Conservation (phyloP, 1,284 basidiomycete genomes). For the Pseudozyma tsukubaensis region DNA sequence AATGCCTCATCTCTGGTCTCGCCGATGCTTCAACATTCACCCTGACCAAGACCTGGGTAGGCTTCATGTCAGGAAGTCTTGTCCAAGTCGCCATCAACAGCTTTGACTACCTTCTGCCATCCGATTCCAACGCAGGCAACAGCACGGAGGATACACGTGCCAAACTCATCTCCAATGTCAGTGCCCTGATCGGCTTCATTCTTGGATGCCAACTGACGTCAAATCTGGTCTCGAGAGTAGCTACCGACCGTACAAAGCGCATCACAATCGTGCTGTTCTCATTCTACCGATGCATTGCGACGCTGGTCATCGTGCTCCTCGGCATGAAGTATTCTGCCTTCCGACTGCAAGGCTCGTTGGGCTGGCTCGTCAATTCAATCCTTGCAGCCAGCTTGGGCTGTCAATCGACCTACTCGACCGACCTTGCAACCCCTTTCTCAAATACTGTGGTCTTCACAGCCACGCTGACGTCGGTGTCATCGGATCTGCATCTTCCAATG, state of each 20-base stretch:
- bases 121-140: slow-evolving; percentile 18
- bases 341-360: slow-evolving; percentile 20
- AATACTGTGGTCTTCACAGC: slow-evolving; percentile 53
- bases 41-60: slow-evolving; percentile 40
- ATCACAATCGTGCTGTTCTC: slow-evolving; percentile 19
- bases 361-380: slow-evolving; percentile 34
- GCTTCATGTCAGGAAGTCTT: slow-evolving; percentile 54
- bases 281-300: slow-evolving; percentile 17
- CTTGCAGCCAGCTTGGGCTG: slow-evolving; percentile 33
- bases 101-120: slow-evolving; percentile 29
- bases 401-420: slow-evolving; percentile 40
- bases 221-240: slow-evolving; percentile 21
- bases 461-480: slow-evolving; percentile 36
- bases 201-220: slow-evolving; percentile 39
- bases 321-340: slow-evolving; percentile 12
- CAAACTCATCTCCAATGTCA: slow-evolving; percentile 23
- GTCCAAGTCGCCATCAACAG: slow-evolving; percentile 45
- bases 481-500: slow-evolving; percentile 32
- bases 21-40: slow-evolving; percentile 38
- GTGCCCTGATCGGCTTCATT: slow-evolving; percentile 29
- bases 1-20: slow-evolving; percentile 46
- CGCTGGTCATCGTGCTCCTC: slow-evolving; percentile 23
- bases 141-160: neutral
- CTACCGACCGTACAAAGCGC: slow-evolving; percentile 15
- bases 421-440: slow-evolving; percentile 37